Evolutionary conservation across 352 stramenopile species (phyloP).

Genomic region (Globisporangium cystogenes): DNA sequence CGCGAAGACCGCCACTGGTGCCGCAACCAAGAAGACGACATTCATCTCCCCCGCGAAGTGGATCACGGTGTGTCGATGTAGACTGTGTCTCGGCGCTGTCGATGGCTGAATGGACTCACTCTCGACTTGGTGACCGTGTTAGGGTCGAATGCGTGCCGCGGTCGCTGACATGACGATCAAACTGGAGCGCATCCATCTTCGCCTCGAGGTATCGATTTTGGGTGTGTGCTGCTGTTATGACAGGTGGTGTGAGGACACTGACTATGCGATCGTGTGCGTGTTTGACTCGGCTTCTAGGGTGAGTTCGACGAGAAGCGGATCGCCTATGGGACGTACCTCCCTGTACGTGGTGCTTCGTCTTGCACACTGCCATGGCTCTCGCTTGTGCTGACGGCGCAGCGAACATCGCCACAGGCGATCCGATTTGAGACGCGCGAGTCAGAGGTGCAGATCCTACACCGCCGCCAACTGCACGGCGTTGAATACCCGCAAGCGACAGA

Average conservation of each 20-base stretch:
- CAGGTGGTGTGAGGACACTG: background rate
- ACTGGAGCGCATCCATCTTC: constrained; percentile 58
- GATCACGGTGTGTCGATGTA: constrained; percentile 31
- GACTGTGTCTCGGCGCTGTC: background rate
- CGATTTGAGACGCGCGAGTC: constrained; percentile 42
- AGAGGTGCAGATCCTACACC: constrained; percentile 56
- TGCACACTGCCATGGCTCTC: too few relatives aligned
- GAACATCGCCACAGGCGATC: constrained; percentile 26
- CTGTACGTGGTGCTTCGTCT: constrained; percentile 1
- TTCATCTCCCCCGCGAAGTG: constrained; percentile 58
- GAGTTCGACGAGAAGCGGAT: constrained; percentile 30
- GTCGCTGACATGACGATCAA: constrained; percentile 53
- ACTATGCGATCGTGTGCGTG: background rate
- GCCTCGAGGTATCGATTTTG: constrained; percentile 41
- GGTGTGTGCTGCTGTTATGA: background rate
- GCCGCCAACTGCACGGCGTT: constrained; percentile 45
- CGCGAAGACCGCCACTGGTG: constrained; percentile 18
- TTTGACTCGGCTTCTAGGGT: constrained; percentile 18
- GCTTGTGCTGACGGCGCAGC: background rate
- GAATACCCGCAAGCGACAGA: constrained; percentile 27
- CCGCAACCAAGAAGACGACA: constrained; percentile 7
- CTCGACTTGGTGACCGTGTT: background rate
- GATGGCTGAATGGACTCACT: background rate
- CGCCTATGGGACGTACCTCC: constrained; percentile 54
- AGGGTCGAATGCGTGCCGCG: constrained; percentile 45